phyloP scores from a whole-genome alignment of 2,329 filamentous ascomycete genomes.

The Zymoseptoria brevis region DNA sequence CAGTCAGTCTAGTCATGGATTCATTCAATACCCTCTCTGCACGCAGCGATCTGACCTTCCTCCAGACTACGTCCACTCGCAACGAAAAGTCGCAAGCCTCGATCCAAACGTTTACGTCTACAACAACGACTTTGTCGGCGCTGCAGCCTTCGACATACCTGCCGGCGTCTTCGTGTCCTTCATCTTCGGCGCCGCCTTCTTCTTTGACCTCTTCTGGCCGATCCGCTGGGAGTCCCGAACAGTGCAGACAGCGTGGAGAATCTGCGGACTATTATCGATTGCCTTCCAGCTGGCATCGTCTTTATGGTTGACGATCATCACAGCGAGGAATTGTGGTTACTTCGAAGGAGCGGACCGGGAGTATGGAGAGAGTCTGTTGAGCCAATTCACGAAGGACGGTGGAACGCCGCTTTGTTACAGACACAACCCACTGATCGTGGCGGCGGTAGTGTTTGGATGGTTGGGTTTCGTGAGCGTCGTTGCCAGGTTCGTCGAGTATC shows the following conservation, averaged over 20 bases:
- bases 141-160: constrained; percentile 52
- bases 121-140: constrained; percentile 50
- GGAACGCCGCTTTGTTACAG: constrained; percentile 39
- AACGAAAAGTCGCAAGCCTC: constrained; percentile 39
- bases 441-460: constrained; percentile 48
- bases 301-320: constrained; percentile 45
- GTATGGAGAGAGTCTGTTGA: constrained; percentile 24
- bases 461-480: constrained; percentile 43
- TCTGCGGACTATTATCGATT: constrained; percentile 43
- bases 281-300: constrained; percentile 42
- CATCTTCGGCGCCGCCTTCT: constrained; percentile 53
- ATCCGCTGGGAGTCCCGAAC: constrained; percentile 43
- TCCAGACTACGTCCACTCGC: constrained; percentile 48
- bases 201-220: constrained; percentile 56
- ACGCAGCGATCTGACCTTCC: background rate
- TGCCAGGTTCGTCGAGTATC: constrained; percentile 32
- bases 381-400: constrained; percentile 29
- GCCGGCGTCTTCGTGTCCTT: constrained; percentile 50
- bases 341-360: constrained; percentile 36
- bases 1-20: constrained; percentile 11
- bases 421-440: constrained; percentile 44
- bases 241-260: constrained; percentile 49
- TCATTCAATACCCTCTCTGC: background rate
- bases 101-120: constrained; percentile 37
- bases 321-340: constrained; percentile 39